A percentile compares a stretch with the other conserved stretches of the same genome.
Evolutionary conservation across 345 rosid species (phyloP).

Genomic region (Leavenworthia alabamica): DNA sequence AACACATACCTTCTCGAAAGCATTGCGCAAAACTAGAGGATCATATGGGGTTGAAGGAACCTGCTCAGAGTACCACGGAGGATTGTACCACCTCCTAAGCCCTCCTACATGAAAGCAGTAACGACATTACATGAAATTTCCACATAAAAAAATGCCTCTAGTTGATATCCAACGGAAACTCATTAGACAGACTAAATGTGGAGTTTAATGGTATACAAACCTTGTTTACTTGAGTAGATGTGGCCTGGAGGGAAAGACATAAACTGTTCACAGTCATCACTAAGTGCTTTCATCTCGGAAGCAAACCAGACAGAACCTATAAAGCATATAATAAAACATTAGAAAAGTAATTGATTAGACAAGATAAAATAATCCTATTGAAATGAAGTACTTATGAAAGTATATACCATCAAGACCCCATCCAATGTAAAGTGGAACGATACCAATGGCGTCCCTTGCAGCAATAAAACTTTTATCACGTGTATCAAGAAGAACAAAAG

Average conservation of each 20-base stretch:
- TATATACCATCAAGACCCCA: constrained; percentile 79
- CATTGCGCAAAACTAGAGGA: constrained; percentile 43
- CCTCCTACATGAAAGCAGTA: constrained; percentile 36
- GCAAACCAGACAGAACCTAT: constrained; percentile 84
- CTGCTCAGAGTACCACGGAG: constrained; percentile 58
- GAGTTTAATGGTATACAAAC: constrained; percentile 20
- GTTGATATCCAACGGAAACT: background rate
- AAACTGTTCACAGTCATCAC: constrained; percentile 79
- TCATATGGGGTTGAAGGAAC: constrained; percentile 71
- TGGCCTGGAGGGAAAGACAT: constrained; percentile 69
- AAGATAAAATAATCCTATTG: background rate
- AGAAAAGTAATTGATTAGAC: background rate
- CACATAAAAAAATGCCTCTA: background rate
- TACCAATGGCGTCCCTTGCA: constrained; percentile 72
- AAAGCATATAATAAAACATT: background rate
- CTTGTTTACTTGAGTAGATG: constrained; percentile 76
- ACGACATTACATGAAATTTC: background rate
- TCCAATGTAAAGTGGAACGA: constrained; percentile 68
- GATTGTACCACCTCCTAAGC: constrained; percentile 74
- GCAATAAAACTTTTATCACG: constrained; percentile 71
- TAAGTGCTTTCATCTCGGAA: constrained; percentile 85
- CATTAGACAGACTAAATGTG: background rate
- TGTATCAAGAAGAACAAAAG: constrained; percentile 70
- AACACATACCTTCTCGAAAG: constrained; percentile 55
- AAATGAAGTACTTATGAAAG: background rate